Evolutionary conservation across 192 early-diverging fungal genomes (phyloP).

Genomic region (Coemansia sp.): DNA sequence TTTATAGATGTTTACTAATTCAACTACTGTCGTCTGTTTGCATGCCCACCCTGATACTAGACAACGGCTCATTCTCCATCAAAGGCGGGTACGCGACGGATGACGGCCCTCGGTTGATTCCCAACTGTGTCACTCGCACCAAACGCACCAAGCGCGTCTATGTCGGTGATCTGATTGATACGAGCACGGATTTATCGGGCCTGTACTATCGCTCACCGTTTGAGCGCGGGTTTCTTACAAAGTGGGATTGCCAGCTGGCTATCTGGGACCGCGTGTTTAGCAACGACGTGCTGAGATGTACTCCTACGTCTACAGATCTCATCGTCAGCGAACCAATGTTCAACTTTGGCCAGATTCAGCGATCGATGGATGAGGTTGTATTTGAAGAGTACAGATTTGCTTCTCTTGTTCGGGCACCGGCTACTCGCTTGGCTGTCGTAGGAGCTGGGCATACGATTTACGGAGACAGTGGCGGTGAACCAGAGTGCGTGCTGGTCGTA

Average conservation of each 20-base stretch:
- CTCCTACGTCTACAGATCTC: conserved; percentile 60
- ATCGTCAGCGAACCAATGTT: conserved; percentile 76
- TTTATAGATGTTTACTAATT: background rate
- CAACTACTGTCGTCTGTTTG: background rate
- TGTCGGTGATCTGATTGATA: conserved; percentile 67
- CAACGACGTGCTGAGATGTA: conserved; percentile 61
- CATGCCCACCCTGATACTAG: conserved; percentile 58
- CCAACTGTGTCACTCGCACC: conserved; percentile 39
- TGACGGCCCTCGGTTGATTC: conserved; percentile 12
- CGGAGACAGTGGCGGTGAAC: background rate
- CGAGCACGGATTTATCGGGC: conserved; percentile 67
- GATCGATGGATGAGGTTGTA: conserved; percentile 74
- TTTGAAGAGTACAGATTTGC: conserved; percentile 84
- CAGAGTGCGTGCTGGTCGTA: conserved; percentile 69
- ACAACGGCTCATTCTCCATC: conserved; percentile 69
- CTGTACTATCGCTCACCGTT: conserved; percentile 73
- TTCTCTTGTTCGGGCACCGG: conserved; percentile 27
- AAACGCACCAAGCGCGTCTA: conserved; percentile 62
- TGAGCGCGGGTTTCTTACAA: conserved; percentile 76
- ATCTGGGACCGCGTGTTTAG: conserved; percentile 79
- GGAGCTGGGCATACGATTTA: conserved; percentile 11
- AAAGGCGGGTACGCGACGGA: conserved; percentile 58
- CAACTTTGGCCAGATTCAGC: conserved; percentile 71
- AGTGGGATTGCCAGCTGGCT: conserved; percentile 75
- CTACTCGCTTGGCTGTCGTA: conserved; percentile 11